These are phyloP conservation scores for Mycena metata DNA, from an alignment of 768 basidiomycete genomes.

Conservation along the genomic window DNA sequence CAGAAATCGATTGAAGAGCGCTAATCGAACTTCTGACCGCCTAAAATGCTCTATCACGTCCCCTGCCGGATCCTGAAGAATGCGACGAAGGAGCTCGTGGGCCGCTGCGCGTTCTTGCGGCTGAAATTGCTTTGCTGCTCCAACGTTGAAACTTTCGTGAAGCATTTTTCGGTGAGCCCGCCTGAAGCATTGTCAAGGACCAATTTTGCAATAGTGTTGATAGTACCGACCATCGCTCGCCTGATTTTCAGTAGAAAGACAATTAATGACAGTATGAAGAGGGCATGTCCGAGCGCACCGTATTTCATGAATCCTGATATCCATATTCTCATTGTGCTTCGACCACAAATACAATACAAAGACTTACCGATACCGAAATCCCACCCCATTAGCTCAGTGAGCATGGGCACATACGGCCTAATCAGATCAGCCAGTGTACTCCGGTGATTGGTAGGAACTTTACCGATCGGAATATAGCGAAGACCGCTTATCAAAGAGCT, in stretches of 20 bases:
- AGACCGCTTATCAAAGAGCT: slow-evolving; percentile 23
- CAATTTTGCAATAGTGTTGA: not conserved
- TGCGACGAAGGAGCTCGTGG: slow-evolving; percentile 44
- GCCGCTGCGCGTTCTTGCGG: slow-evolving; percentile 45
- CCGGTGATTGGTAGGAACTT: not conserved
- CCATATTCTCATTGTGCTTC: not conserved
- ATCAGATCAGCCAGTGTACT: no score
- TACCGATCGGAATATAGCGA: slow-evolving; percentile 26
- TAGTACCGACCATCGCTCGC: slow-evolving; percentile 36
- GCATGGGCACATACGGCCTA: slow-evolving; percentile 37
- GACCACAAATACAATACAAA: not conserved
- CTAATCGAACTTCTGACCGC: slow-evolving; percentile 42
- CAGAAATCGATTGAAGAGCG: not conserved
- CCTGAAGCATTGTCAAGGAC: slow-evolving; percentile 39
- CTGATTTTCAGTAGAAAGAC: not conserved
- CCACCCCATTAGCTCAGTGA: slow-evolving; percentile 45
- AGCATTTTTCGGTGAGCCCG: slow-evolving; percentile 50
- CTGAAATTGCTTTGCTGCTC: slow-evolving; percentile 43
- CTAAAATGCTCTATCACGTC: slow-evolving; percentile 44
- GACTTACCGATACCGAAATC: slow-evolving; percentile 43
- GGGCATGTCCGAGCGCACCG: slow-evolving; percentile 29
- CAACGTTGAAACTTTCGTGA: slow-evolving; percentile 45
- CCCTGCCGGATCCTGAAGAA: slow-evolving; percentile 46
- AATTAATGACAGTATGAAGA: not conserved
- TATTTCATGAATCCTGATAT: slow-evolving; percentile 46